Evolutionary conservation across 2,329 filamentous ascomycete species (phyloP), one percentile per base, ranked within the genome.

Genomic region (Esteya vermicola): DNA sequence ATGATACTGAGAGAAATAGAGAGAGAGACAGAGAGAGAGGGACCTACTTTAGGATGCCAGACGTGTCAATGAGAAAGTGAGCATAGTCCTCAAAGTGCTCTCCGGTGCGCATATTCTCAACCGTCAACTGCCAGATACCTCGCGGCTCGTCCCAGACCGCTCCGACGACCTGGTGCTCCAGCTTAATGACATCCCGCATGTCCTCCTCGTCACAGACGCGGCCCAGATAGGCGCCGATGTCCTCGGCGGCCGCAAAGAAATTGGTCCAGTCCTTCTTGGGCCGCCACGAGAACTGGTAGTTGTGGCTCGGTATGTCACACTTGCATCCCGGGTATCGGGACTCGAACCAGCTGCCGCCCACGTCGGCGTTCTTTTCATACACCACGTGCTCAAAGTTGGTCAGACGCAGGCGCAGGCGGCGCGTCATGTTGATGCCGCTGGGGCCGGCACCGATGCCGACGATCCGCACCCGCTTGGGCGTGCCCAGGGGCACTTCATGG

Each of bases 221-320:
- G 38, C 61, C 55, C 21, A 78, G 60, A 44, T 78, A 78, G 3
- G 57, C 54, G 31, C 64, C 60, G 32, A 79, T 78, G 50, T 79
- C 74, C 1, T 57, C 56, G 1, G 67, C 67, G 0, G 63, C 56
- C 0, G 70, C 61, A 49, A 71, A 77, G 50, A 77, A 72, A 41
- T 67, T 65, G 16, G 64, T 63, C 74, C 75, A 80, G 30, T 65
- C 62, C 7, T 64, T 65, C 50, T 78, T 78, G 3, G 67, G 69
- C 40, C 67, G 63, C 66, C 70, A 78, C 3, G 70, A 70, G 50
- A 74, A 77, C 50, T 75, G 73, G 50, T 78, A 78, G 53, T 70
- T 75, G 55, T 77, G 72, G 49, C 63, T 68, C 9, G 69, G 69
- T 23, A 74, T 62, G 51, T 74, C 72, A 50, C 69, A 75, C 39